Evolutionary conservation across 225 moss, liverwort and hornwort species (phyloP).

Genomic region (Climacium dendroides): DNA sequence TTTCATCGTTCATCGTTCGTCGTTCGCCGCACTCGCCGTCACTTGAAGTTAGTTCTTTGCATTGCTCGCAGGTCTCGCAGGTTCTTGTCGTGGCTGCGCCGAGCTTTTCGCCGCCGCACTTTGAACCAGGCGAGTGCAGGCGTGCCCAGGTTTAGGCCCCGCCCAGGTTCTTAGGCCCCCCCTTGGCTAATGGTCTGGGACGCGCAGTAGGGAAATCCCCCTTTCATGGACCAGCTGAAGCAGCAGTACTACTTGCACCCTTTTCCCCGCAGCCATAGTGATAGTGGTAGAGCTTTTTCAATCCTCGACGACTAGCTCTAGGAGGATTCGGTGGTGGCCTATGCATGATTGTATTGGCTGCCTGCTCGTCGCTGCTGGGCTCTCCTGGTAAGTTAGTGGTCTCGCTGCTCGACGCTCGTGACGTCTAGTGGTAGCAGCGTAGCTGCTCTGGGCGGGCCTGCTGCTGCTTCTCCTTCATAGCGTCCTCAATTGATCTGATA

Average conservation of each 20-base stretch:
- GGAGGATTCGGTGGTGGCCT: background rate
- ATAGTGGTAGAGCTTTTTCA: background rate
- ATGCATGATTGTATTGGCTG: background rate
- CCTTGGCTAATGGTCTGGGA: background rate
- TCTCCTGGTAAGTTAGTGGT: background rate
- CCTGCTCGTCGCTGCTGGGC: background rate
- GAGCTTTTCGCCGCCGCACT: conserved; percentile 37
- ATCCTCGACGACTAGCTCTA: conserved; percentile 4
- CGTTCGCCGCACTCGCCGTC: background rate
- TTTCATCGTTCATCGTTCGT: too few species aligned
- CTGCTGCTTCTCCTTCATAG: too few species aligned
- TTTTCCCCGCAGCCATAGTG: background rate
- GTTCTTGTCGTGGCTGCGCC: conserved; percentile 5
- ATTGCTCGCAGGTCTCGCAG: background rate
- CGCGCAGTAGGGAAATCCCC: background rate
- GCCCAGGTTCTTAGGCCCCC: background rate
- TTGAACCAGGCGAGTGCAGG: background rate
- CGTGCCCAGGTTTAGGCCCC: background rate
- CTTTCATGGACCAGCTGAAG: background rate
- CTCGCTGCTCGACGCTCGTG: background rate
- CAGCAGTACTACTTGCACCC: background rate
- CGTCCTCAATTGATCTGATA: background rate
- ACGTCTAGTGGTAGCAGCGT: conserved; percentile 1
- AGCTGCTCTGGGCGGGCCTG: background rate
- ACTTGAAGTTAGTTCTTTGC: background rate